phyloP scores from a whole-genome alignment of 129 eudicot genomes.

The Rutidosis leptorrhynchoides region DNA sequence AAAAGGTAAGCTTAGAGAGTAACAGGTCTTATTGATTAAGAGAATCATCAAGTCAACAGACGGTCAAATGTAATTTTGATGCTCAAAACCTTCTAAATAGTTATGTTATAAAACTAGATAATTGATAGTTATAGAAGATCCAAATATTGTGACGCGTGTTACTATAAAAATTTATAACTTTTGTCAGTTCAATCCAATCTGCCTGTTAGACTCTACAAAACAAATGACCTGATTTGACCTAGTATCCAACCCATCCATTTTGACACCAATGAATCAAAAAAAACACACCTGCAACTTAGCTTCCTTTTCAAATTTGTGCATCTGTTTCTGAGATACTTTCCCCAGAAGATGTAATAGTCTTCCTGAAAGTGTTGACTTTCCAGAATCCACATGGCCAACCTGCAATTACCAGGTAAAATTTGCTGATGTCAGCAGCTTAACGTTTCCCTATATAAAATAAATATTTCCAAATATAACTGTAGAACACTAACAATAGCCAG shows the following conservation, averaged over 20 bases:
- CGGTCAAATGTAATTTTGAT: not conserved
- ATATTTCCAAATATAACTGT: not conserved
- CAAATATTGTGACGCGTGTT: not conserved
- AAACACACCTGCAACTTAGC: conserved; percentile 68
- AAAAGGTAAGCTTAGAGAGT: not conserved
- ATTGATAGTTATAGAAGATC: not conserved
- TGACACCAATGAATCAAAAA: conserved; percentile 4
- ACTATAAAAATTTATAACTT: not conserved
- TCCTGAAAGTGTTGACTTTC: conserved; percentile 96
- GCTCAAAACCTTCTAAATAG: not conserved
- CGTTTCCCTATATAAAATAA: not conserved
- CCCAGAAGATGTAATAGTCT: conserved; percentile 90
- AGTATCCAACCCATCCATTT: not conserved
- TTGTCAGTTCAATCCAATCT: not conserved
- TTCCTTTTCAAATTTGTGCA: conserved; percentile 91
- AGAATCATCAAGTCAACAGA: not conserved
- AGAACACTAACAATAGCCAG: conserved; percentile 82
- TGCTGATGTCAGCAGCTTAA: conserved; percentile 4
- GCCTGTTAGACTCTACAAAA: not conserved
- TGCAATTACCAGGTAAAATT: conserved; percentile 25
- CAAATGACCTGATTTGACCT: not conserved
- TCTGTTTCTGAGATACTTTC: conserved; percentile 74
- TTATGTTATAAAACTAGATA: not conserved
- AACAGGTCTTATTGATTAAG: not conserved
- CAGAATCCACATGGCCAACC: conserved; percentile 99